A percentile compares a stretch with the other conserved stretches of the same genome.
These are phyloP conservation scores for Diaporthe longicolla DNA, from an alignment of 2,329 filamentous ascomycete species.

Conservation along the genomic window DNA sequence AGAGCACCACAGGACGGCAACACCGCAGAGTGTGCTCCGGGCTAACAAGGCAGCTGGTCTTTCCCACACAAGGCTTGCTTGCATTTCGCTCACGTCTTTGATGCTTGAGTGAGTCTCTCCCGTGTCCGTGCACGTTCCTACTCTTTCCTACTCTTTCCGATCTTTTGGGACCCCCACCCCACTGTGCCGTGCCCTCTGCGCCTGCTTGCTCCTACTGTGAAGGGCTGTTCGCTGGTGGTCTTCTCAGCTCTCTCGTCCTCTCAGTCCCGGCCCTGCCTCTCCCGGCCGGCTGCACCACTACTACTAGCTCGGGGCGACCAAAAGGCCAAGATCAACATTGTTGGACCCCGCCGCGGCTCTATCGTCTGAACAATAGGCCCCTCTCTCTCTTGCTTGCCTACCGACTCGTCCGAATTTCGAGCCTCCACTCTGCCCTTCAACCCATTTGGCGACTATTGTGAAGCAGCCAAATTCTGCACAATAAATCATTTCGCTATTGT, in stretches of 20 bases:
- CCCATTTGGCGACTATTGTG: slow-evolving; percentile 29
- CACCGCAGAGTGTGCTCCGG: neutral
- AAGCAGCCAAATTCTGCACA: slow-evolving; percentile 33
- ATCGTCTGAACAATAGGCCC: slow-evolving; percentile 34
- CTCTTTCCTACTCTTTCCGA: slow-evolving; percentile 4
- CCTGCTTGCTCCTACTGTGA: neutral
- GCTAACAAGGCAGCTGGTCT: neutral
- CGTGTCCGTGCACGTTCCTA: neutral
- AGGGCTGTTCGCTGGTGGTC: neutral
- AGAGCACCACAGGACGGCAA: slow-evolving; percentile 10
- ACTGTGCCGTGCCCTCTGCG: neutral
- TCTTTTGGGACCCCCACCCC: neutral
- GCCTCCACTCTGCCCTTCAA: slow-evolving; percentile 24
- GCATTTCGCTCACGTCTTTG: neutral
- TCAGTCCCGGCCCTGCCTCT: slow-evolving; percentile 8
- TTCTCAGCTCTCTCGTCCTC: neutral
- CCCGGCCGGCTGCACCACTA: slow-evolving; percentile 10
- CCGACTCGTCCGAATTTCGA: slow-evolving; percentile 23
- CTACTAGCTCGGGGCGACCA: slow-evolving; percentile 9
- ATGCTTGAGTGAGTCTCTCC: too few relatives aligned
- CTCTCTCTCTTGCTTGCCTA: slow-evolving; percentile 20
- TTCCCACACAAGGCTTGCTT: slow-evolving; percentile 12
- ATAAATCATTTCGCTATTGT: slow-evolving; percentile 20
- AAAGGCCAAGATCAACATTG: slow-evolving; percentile 22
- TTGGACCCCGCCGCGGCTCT: slow-evolving; percentile 31